Percentiles rank a stretch among this genome's conserved stretches.
phyloP scores from a whole-genome alignment of 2,329 filamentous ascomycete genomes.

The Penicillium sp. region DNA sequence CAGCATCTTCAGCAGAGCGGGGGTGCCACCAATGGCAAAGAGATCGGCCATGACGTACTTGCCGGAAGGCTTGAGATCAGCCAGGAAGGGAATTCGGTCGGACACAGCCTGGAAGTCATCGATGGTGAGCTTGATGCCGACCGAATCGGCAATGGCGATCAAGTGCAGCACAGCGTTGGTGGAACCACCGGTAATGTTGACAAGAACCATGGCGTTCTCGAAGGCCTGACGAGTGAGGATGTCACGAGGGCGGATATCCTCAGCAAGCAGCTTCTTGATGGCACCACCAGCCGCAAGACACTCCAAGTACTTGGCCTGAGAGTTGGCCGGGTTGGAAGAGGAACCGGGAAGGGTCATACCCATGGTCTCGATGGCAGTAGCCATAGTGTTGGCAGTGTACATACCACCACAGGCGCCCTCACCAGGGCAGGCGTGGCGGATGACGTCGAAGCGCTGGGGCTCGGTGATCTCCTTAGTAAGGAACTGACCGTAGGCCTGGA shows the following conservation, averaged over 20 bases:
- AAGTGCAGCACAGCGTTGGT: slow-evolving; percentile 83
- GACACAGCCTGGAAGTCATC: slow-evolving; percentile 84
- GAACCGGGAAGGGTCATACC: slow-evolving; percentile 79
- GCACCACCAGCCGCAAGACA: slow-evolving; percentile 68
- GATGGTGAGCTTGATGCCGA: slow-evolving; percentile 75
- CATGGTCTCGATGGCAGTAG: slow-evolving; percentile 67
- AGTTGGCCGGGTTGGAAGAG: slow-evolving; percentile 74
- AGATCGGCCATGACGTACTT: slow-evolving; percentile 61
- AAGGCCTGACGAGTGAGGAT: slow-evolving; percentile 77
- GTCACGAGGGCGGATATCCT: slow-evolving; percentile 73
- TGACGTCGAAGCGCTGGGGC: slow-evolving; percentile 89
- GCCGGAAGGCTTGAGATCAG: slow-evolving; percentile 74
- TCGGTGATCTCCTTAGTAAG: slow-evolving; percentile 87
- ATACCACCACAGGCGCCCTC: slow-evolving; percentile 82
- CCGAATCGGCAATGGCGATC: slow-evolving; percentile 77
- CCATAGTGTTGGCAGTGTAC: slow-evolving; percentile 76
- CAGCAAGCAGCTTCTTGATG: slow-evolving; percentile 68
- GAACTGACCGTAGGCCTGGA: slow-evolving; percentile 96
- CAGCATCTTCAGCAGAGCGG: slow-evolving; percentile 56
- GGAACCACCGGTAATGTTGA: slow-evolving; percentile 77
- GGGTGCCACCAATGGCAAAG: slow-evolving; percentile 55
- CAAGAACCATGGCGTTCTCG: slow-evolving; percentile 78
- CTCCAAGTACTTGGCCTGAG: slow-evolving; percentile 66
- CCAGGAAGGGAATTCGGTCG: slow-evolving; percentile 73
- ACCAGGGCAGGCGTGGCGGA: slow-evolving; percentile 83